Base-by-base conservation (phyloP, 257 asterid species). In the Thymus mandschuricus region DNA sequence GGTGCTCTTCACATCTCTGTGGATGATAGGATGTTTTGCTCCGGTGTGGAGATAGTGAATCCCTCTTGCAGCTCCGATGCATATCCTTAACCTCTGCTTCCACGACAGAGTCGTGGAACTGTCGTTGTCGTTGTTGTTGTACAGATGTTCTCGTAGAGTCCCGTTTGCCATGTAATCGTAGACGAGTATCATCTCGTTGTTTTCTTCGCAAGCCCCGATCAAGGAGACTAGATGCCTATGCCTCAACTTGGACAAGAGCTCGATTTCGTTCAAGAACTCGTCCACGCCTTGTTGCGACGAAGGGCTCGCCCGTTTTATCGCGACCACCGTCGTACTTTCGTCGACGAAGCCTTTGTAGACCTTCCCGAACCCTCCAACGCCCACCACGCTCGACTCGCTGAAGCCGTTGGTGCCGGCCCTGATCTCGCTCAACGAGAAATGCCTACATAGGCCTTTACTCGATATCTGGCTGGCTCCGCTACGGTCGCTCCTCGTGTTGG, bases 41-140 rank as follows among this genome's bases (percentile, higher is more conserved):
- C 97, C 96, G 0, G 97, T 91, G 85, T 91, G 97, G 21, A 91
- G 96, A 43, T 91, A 91, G 70, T 91, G 97, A 30, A 91, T 85
- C 13, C 97, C 96, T 64, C 86, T 78, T 0, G 96, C 83, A 8
- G 96, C 86, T 43, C 96, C 96, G 27, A 91, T 82, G 86, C 92
- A 87, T 3, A 91, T 91, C 6, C 85, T 87, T 35, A 91, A 50
- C 40, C 96, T 80, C 46, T 84, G 90, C 40, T 43, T 77, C 98
- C 98, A 92, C 4, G 78, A 62, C 35, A 92, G 64, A 1, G 76
- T 69, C 3, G 82, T 67, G 1, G 34, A 4, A 1, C 34, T 10
- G 15, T 58, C 64, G 2, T 62, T 40, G 63, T 35, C 57, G 21
- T 81, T 33, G 69, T 30, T 35, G 41, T 81, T 72, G 72, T 86